Base-by-base conservation (phyloP, 208 protist species). In the Trypanosoma vivax region DNA sequence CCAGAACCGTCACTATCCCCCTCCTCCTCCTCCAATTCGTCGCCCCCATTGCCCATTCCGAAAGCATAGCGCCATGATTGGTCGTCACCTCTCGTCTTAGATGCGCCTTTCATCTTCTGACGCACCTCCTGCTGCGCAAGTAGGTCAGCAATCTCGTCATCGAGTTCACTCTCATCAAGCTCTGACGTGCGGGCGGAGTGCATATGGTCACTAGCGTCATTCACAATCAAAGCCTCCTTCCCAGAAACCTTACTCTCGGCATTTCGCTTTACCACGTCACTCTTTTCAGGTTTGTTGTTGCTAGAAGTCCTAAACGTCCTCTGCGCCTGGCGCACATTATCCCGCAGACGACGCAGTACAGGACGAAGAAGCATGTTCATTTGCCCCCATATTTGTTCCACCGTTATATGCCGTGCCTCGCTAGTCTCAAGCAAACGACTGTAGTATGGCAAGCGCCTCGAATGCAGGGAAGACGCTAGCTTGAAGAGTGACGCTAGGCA, bases 371-470 rank as follows among this genome's bases (percentile, higher is more conserved):
- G 60, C 54, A 91, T 67, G 50, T 50, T 82, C 73, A 94, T 70
- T 63, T 94, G 87, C 0, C 83, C 83, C 83, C 87, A 94, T 48
- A 94, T 84, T 62, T 94, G 83, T 52, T 94, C 87, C 35, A 73
- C 69, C 43, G 87, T 88, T 21, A 90, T 73, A 61, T 86, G 69
- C 38, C 73, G 67, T 34, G 65, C 51, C 51, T 49, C 46, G 27
- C 71, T 70, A 9, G 78, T 91, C 34, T 88, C 80, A 24, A 94
- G 69, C 2, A 41, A 34, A 49, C 57, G 76, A 3, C 78, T 62
- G 56, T 73, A 63, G 53, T 75, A 91, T 11, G 61, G 73, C n/a
- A 94, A 51, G 16, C 59, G 68, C 21, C 66, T 40, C n/a, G 82
- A 86, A 71, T 85, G 82, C 51, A 94, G 66, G 10, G 70, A 75